phyloP scores from a whole-genome alignment of 768 basidiomycete species.

The Leccinum boreale region DNA sequence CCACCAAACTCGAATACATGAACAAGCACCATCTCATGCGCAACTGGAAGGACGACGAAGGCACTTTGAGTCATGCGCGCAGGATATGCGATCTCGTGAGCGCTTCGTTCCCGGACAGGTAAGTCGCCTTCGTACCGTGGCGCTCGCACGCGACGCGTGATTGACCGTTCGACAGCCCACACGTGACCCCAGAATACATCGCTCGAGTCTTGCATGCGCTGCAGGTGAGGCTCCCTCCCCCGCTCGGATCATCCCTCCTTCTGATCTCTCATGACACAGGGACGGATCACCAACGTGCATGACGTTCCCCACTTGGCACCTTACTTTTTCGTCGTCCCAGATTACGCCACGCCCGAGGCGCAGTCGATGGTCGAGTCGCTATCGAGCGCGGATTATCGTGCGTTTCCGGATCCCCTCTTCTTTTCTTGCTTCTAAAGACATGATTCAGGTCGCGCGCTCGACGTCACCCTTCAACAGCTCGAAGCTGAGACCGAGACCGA shows the following conservation, averaged over 20 bases:
- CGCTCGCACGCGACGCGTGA: background rate
- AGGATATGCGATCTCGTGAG: conserved; percentile 54
- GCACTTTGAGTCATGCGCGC: conserved; percentile 50
- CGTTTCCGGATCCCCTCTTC: conserved; percentile 3
- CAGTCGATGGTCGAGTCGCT: conserved; percentile 47
- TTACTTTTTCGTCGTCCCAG: conserved; percentile 77
- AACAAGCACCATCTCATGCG: conserved; percentile 83
- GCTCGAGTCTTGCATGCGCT: conserved; percentile 58
- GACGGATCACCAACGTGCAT: conserved; percentile 63
- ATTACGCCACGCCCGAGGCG: conserved; percentile 54
- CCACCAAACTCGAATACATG: conserved; percentile 75
- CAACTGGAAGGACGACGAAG: conserved; percentile 47
- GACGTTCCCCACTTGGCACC: conserved; percentile 69
- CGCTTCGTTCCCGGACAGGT: conserved; percentile 60
- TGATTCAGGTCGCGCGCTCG: conserved; percentile 7
- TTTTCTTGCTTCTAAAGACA: background rate
- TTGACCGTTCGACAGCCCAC: conserved; percentile 32
- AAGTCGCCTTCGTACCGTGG: background rate
- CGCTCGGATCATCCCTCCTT: background rate
- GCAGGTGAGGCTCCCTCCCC: conserved; percentile 39
- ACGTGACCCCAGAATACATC: conserved; percentile 57
- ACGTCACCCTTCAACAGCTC: conserved; percentile 4
- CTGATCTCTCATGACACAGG: conserved; percentile 36
- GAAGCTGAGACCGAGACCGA: background rate
- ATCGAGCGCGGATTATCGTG: conserved; percentile 44